Percentiles rank a stretch among this genome's conserved stretches.
These are phyloP conservation scores for Cladosporium sp. DNA, from an alignment of 2,329 filamentous ascomycete genomes.

Conservation along the genomic window DNA sequence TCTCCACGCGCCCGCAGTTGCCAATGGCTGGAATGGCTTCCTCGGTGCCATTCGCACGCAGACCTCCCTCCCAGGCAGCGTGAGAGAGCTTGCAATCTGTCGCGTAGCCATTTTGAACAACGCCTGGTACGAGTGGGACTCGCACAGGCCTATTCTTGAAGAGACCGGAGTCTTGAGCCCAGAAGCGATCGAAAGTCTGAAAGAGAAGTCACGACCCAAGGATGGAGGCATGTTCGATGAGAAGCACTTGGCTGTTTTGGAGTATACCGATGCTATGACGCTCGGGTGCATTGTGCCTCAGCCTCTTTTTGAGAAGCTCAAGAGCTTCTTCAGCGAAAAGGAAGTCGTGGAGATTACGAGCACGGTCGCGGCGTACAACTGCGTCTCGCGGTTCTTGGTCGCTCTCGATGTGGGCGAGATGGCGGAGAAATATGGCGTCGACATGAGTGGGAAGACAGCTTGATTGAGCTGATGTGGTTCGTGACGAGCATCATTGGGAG, in stretches of 20 bases:
- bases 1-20: slow-evolving; percentile 52
- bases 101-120: slow-evolving; percentile 74
- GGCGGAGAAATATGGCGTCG: slow-evolving; percentile 28
- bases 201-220: slow-evolving; percentile 14
- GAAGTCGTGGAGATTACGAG: slow-evolving; percentile 79
- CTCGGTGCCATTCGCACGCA: slow-evolving; percentile 52
- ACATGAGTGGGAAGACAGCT: slow-evolving; percentile 21
- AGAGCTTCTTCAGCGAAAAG: slow-evolving; percentile 58
- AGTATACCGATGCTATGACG: slow-evolving; percentile 82
- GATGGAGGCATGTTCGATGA: slow-evolving; percentile 43
- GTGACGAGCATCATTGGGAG: neutral
- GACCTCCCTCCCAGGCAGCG: slow-evolving; percentile 45
- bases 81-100: slow-evolving; percentile 76
- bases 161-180: slow-evolving; percentile 59
- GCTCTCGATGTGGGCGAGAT: slow-evolving; percentile 63
- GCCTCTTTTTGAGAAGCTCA: slow-evolving; percentile 61
- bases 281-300: slow-evolving; percentile 65
- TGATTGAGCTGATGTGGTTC: neutral
- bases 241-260: slow-evolving; percentile 64
- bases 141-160: slow-evolving; percentile 67
- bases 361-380: slow-evolving; percentile 77
- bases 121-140: slow-evolving; percentile 81
- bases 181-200: slow-evolving; percentile 44
- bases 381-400: slow-evolving; percentile 77
- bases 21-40: slow-evolving; percentile 57